phyloP scores from a whole-genome alignment of 2,329 filamentous ascomycete genomes.

The Scedosporium apiospermum region DNA sequence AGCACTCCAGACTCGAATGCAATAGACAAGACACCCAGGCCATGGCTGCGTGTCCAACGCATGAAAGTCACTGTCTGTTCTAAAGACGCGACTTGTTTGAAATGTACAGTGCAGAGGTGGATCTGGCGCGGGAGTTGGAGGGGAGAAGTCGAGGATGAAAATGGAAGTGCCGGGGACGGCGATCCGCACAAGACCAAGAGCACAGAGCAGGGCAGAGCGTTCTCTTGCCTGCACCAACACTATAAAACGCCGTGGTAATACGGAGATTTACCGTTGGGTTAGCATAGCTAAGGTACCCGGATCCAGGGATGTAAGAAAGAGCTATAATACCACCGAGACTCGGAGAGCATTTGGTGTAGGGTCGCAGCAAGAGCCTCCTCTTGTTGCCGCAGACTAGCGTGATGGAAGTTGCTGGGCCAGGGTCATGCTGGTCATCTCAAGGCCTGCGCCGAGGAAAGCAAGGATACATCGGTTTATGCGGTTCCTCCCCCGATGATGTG shows the following conservation, averaged over 20 bases:
- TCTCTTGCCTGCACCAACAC: background rate
- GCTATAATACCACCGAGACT: background rate
- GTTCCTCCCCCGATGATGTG: background rate
- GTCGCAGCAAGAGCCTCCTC: constrained; percentile 3
- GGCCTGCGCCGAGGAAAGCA: background rate
- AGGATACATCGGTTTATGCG: background rate
- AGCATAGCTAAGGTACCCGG: background rate
- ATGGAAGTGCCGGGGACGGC: background rate
- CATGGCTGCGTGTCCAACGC: constrained; percentile 3
- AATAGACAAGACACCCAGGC: background rate
- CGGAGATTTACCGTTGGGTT: background rate
- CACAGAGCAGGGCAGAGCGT: background rate
- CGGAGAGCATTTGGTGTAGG: background rate
- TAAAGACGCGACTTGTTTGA: constrained; percentile 4
- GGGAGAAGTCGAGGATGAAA: background rate
- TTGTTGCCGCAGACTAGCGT: background rate
- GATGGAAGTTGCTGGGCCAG: background rate
- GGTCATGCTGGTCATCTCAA: background rate
- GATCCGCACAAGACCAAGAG: background rate
- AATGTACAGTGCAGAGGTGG: constrained; percentile 1
- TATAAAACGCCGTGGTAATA: background rate
- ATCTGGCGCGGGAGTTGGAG: background rate
- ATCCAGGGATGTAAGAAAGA: background rate
- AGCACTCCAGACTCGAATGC: background rate
- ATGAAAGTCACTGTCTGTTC: constrained; percentile 1